These are phyloP conservation scores for Tilletia caries DNA, from an alignment of 1,284 basidiomycete genomes.

Conservation along the genomic window DNA sequence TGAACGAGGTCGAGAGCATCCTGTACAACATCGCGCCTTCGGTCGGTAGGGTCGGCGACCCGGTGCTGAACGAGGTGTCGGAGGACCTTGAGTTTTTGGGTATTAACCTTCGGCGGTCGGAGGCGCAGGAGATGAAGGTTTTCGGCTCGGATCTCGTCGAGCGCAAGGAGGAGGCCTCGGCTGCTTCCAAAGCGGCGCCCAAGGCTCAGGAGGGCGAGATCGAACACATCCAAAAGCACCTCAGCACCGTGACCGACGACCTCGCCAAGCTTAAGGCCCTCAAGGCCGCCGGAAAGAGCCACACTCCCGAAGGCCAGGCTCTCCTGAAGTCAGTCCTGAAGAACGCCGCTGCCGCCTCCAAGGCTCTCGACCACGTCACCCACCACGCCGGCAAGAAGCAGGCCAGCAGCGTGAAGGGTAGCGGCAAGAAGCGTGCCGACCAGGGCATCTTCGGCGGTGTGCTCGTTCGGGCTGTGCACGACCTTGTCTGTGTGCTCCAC, in stretches of 20 bases:
- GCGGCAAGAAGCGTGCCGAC: slow-evolving; percentile 2
- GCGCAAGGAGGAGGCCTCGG: neutral
- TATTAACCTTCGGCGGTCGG: neutral
- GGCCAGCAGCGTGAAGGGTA: too few species aligned
- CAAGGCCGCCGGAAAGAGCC: neutral
- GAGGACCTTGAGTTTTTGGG: neutral
- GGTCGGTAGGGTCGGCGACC: neutral
- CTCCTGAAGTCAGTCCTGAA: neutral
- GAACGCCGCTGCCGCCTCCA: neutral
- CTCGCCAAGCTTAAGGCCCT: neutral
- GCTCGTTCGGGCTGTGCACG: neutral
- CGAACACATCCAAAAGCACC: neutral
- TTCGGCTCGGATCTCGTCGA: neutral
- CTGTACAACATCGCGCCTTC: neutral
- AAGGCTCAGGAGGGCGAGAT: neutral
- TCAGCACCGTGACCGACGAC: neutral
- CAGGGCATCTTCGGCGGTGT: neutral
- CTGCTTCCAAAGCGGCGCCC: neutral
- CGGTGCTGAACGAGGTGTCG: neutral
- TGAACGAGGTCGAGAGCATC: neutral
- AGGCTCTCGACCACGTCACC: neutral
- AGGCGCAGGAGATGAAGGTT: neutral
- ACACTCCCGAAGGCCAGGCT: neutral
- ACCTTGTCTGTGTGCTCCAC: slow-evolving; percentile 5
- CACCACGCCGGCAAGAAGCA: neutral